Conservation (phyloP, 345 rosid species). For the Acer saccharum region DNA sequence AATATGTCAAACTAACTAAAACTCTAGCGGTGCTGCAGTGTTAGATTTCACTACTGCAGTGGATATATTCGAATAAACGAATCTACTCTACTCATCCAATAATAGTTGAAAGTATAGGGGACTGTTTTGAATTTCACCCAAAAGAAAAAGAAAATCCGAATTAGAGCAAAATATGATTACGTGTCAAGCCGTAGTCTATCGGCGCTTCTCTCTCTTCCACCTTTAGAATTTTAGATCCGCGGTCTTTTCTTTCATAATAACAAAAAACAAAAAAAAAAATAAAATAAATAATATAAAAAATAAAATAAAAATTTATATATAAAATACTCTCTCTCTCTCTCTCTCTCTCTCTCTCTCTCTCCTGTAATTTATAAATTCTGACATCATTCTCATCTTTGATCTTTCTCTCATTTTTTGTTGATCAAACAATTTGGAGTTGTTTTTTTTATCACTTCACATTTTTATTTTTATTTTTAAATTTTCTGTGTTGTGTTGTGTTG, state of each 20-base stretch:
- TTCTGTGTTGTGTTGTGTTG: not conserved
- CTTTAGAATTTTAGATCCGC: constrained; percentile 35
- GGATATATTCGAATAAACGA: too few relatives aligned
- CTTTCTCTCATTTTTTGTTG: constrained; percentile 12
- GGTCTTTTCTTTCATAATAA: constrained; percentile 16
- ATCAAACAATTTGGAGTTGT: not conserved
- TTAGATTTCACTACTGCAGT: too few relatives aligned
- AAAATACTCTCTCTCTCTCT: constrained; percentile 13
- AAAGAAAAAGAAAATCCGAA: not conserved
- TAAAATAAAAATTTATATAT: not conserved
- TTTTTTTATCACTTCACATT: not conserved
- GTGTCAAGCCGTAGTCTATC: constrained; percentile 18
- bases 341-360: constrained; percentile 5
- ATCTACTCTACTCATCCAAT: too few relatives aligned
- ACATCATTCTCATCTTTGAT: not conserved
- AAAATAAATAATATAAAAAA: constrained; percentile 10
- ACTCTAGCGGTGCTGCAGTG: too few relatives aligned
- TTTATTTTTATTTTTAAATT: not conserved
- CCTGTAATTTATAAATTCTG: constrained; percentile 14
- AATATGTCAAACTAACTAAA: too few relatives aligned
- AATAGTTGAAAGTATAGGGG: too few relatives aligned
- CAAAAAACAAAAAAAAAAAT: too few relatives aligned
- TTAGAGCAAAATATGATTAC: constrained; percentile 12
- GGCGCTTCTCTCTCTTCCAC: constrained; percentile 16
- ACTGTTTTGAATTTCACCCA: too few relatives aligned